Conservation (phyloP, 2,329 filamentous ascomycete species). For the Nemania sp. region DNA sequence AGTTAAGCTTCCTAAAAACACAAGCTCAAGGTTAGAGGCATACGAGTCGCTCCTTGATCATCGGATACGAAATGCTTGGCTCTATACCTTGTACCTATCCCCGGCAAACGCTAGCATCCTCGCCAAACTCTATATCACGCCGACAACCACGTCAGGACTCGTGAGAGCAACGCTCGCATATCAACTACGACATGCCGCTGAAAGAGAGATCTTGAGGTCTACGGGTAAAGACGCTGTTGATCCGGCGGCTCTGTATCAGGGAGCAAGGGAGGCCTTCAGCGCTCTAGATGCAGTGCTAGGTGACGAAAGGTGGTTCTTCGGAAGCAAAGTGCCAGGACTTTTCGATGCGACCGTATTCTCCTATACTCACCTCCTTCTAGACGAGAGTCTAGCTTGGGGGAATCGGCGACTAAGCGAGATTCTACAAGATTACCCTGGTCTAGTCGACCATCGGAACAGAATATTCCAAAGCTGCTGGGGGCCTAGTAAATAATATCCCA, state of each 20-base stretch:
- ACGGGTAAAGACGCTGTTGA: slow-evolving; percentile 55
- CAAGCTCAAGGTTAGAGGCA: slow-evolving; percentile 73
- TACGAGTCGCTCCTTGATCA: slow-evolving; percentile 83
- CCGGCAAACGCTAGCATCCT: slow-evolving; percentile 76
- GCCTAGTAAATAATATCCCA: neutral
- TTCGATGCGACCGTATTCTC: slow-evolving; percentile 93
- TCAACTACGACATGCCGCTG: slow-evolving; percentile 79
- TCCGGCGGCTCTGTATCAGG: slow-evolving; percentile 56
- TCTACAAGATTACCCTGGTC: slow-evolving; percentile 67
- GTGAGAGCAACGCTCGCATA: slow-evolving; percentile 73
- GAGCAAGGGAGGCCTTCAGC: slow-evolving; percentile 59
- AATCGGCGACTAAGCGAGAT: slow-evolving; percentile 70
- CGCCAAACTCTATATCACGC: slow-evolving; percentile 75
- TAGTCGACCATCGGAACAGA: slow-evolving; percentile 74
- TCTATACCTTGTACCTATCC: slow-evolving; percentile 85
- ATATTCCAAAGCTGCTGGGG: slow-evolving; percentile 65
- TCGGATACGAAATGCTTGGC: slow-evolving; percentile 86
- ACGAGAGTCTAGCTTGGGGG: slow-evolving; percentile 72
- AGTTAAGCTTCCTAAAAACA: slow-evolving; percentile 59
- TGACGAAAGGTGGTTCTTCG: slow-evolving; percentile 63
- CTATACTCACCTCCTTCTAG: slow-evolving; percentile 85
- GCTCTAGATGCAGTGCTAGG: slow-evolving; percentile 60
- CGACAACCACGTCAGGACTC: slow-evolving; percentile 68
- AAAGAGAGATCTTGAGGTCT: slow-evolving; percentile 77
- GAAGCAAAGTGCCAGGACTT: slow-evolving; percentile 67